Evolutionary conservation across 768 basidiomycete species (phyloP), one percentile per base, ranked within the genome.

Genomic region (Naganishia antarctica): DNA sequence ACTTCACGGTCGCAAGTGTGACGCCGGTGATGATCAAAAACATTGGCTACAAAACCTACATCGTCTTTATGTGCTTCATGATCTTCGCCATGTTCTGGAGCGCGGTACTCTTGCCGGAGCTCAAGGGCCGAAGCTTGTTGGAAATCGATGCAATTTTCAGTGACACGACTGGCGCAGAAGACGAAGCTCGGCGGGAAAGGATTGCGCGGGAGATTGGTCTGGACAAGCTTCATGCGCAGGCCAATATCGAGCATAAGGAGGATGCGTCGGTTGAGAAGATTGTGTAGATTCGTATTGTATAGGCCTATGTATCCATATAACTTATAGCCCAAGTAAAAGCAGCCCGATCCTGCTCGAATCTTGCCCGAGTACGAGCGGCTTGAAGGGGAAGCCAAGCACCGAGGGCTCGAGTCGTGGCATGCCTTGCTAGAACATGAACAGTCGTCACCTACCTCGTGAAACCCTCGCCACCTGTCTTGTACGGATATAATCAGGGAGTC

Each of bases 131-230:
- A 4, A n/a, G 37, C 23, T n/a, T 68, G 45, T 58, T 66, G 45
- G 23, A 63, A 75, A 90, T 93, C 86, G 91, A 92, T 71, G 84
- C 83, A 26, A 85, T 91, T 18, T 90, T 90, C 74, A 85, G 86
- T 47, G 90, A 92, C 59, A 79, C 78, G 9, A 66, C 70, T 13
- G 83, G 83, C 37, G 79, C 79, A 12, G 82, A 83, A 18, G 88
- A 90, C 73, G 79, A 81, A 67, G 75, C 77, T 53, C 79, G 82
- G 60, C 79, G 81, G 61, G 74, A 73, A 29, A 78, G 76, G 18
- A 87, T 89, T 65, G 81, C 84, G 70, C 80, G 81, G 66, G 83
- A 84, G 34, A 84, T 90, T 65, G 87, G 87, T 4, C 81, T 90
- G 29, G 78, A 79, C 64, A 76, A 76, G 69, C 68, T 70, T 44